Evolutionary conservation across 345 rosid genomes (phyloP).

Genomic region (Carallia pectinifolia): DNA sequence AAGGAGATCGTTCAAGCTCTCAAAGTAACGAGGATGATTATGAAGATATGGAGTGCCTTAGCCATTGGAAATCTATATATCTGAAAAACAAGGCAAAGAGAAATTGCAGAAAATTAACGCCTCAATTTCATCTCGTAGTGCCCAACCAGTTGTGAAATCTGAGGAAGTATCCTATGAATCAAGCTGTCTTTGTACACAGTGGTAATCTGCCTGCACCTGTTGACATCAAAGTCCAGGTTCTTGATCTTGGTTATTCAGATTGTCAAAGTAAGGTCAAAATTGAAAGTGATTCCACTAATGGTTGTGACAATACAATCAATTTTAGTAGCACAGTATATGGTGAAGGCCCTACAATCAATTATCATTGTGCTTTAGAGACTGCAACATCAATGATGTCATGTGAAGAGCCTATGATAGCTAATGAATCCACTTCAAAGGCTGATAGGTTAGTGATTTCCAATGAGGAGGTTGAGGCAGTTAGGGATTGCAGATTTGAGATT

Average conservation of each 20-base stretch:
- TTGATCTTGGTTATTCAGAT: conserved; percentile 34
- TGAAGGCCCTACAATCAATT: conserved; percentile 11
- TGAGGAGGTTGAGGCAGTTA: conserved; percentile 17
- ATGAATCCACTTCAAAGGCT: not conserved
- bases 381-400: not conserved
- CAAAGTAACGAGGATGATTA: conserved; percentile 33
- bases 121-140: conserved; percentile 21
- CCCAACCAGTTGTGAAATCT: conserved; percentile 12
- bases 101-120: conserved; percentile 25
- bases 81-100: conserved; percentile 40
- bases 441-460: not conserved
- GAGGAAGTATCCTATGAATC: conserved; percentile 11
- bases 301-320: conserved; percentile 21
- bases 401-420: conserved; percentile 5
- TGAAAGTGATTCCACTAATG: conserved; percentile 23
- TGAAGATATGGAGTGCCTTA: conserved; percentile 56
- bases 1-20: conserved; percentile 21
- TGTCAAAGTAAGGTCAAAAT: conserved; percentile 16
- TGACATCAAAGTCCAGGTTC: conserved; percentile 41
- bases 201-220: conserved; percentile 21
- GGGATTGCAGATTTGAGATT: conserved; percentile 12
- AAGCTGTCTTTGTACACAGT: conserved; percentile 15
- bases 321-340: conserved; percentile 9
- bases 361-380: not conserved
- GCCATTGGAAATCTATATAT: conserved; percentile 42